Conservation (phyloP, 805 yeast species). For the Monosporozyma servazzii region DNA sequence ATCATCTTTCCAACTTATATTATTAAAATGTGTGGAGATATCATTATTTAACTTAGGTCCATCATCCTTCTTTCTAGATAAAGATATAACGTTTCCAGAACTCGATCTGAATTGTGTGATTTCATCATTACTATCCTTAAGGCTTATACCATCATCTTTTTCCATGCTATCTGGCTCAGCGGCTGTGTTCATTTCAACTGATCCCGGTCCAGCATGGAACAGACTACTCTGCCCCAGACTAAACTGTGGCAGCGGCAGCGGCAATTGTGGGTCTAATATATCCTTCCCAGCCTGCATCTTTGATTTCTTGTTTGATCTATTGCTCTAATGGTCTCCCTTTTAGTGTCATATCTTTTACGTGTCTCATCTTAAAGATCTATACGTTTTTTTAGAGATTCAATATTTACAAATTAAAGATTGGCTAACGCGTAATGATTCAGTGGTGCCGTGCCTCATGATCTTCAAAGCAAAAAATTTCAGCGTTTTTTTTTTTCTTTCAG, state of each 20-base stretch:
- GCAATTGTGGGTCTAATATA: neutral
- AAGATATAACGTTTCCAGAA: slow-evolving; percentile 1
- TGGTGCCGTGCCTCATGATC: neutral
- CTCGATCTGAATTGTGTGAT: neutral
- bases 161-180: neutral
- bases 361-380: neutral
- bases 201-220: neutral
- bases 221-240: slow-evolving; percentile 1
- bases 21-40: neutral
- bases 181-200: neutral
- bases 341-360: neutral
- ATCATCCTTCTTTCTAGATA: neutral
- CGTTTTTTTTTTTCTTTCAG: neutral
- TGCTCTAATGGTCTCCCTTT: no score
- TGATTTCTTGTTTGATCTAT: neutral
- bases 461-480: neutral
- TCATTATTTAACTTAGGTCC: no score
- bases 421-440: neutral
- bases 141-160: neutral
- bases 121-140: neutral
- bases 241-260: neutral
- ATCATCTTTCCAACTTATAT: slow-evolving; percentile 18
- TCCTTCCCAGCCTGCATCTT: neutral
- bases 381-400: neutral
- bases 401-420: neutral